Base-by-base conservation (phyloP, 2,329 filamentous ascomycete species). In the Aspergillus fructus region DNA sequence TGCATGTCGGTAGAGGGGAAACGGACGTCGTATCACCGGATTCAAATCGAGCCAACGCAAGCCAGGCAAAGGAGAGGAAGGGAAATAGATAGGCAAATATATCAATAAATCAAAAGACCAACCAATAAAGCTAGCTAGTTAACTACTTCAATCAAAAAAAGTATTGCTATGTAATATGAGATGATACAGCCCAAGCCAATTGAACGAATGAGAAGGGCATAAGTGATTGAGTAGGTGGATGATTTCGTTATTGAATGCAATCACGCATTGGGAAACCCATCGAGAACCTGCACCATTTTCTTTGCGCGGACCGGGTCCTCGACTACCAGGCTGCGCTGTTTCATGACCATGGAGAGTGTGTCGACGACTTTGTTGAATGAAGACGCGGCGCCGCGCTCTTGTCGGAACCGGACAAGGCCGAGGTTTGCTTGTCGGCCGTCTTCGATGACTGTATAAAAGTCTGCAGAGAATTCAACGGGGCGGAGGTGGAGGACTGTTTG, bases 371-470 rank as follows among this genome's bases (percentile, higher is more conserved):
- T 87, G 71, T 91, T 84, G 77, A 97, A 96, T 65, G 89, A 94
- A 66, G 89, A 94, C 39, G 91, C 92, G 2, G 93, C 93, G n/a
- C 93, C 94, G 57, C 88, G 88, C 69, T 94, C 91, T 69, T 97
- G 93, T 1, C 90, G 93, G 72, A 97, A 91, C 37, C 91, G 88
- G 30, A 90, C 86, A 62, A 97, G 86, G 71, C 89, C 90, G 53
- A 97, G 82, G 47, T 88, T 88, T 46, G 85, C 87, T 62, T 86
- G 87, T 66, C 85, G 88, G 48, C 90, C 90, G 68, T 94, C 89
- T 76, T 96, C 90, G 60, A 96, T 89, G 39, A 96, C 89, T 2
- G 89, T 91, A 78, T 96, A 96, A 60, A 97, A 83, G 72, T 97
- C 91, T 39, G 88, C 86, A 15, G 91, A 89, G 74, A 97, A 93